These are phyloP conservation scores for Hypoxylon sp. DNA, from an alignment of 2,329 filamentous ascomycete genomes.

Conservation along the genomic window DNA sequence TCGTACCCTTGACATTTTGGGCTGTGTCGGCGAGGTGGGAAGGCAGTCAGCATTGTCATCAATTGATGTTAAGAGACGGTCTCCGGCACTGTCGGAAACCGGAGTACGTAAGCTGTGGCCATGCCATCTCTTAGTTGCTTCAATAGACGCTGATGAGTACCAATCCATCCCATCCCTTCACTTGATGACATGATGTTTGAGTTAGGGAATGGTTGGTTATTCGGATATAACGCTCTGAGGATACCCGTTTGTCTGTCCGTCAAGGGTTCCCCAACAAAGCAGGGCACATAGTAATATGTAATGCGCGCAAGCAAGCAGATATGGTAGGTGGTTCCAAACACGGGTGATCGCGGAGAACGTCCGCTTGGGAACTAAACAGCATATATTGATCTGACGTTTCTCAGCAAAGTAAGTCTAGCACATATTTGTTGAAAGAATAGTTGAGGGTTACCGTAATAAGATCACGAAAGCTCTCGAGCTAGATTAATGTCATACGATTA, in stretches of 20 bases:
- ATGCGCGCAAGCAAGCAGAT: slow-evolving; percentile 29
- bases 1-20: slow-evolving; percentile 23
- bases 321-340: slow-evolving; percentile 30
- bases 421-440: slow-evolving; percentile 6
- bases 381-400: slow-evolving; percentile 18
- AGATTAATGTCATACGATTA: slow-evolving; percentile 3
- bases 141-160: slow-evolving; percentile 9
- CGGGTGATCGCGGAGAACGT: slow-evolving; percentile 24
- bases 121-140: slow-evolving; percentile 2
- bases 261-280: slow-evolving; percentile 35
- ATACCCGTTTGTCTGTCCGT: background rate
- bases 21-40: slow-evolving; percentile 14
- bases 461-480: background rate
- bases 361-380: slow-evolving; percentile 13
- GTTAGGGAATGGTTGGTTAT: slow-evolving; percentile 13
- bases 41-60: slow-evolving; percentile 14
- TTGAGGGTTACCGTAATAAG: slow-evolving; percentile 1
- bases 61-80: slow-evolving; percentile 15
- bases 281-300: slow-evolving; percentile 35
- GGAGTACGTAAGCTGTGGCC: background rate
- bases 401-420: slow-evolving; percentile 19
- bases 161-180: slow-evolving; percentile 8
- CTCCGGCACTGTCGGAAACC: slow-evolving; percentile 11
- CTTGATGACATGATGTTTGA: slow-evolving; percentile 1
- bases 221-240: slow-evolving; percentile 28